Evolutionary conservation across 495 filamentous ascomycete species (phyloP).

Genomic region (Talaromyces adpressus): DNA sequence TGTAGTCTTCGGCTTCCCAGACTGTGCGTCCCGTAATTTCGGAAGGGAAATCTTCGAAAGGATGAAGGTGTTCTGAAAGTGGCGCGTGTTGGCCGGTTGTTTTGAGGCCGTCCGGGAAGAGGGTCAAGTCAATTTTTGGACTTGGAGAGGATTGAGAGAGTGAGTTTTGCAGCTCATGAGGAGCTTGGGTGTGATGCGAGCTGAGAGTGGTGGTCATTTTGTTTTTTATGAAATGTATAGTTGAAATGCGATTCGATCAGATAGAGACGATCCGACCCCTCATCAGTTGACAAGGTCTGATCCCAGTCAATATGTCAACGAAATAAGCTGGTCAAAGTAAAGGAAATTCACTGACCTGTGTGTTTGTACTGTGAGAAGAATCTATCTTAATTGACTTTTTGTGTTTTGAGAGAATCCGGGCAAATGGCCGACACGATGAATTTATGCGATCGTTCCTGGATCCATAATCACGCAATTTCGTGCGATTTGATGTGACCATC

Average conservation of each 20-base stretch:
- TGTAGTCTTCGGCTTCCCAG: constrained; percentile 71
- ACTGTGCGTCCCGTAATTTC: constrained; percentile 68
- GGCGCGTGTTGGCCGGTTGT: constrained; percentile 80
- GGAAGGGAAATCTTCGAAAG: constrained; percentile 68
- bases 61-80: constrained; percentile 54
- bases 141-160: neutral
- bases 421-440: neutral
- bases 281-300: neutral
- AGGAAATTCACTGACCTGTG: neutral
- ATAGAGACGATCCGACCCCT: neutral
- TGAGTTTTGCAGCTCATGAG: neutral
- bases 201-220: neutral
- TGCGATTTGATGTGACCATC: neutral
- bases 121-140: constrained; percentile 3
- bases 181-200: neutral
- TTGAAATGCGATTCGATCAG: neutral
- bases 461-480: neutral
- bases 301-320: neutral
- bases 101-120: constrained; percentile 52
- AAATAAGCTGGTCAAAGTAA: neutral
- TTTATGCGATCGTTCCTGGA: neutral
- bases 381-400: neutral
- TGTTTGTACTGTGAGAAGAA: neutral
- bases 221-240: neutral
- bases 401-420: neutral